Percentiles rank a stretch among this genome's conserved stretches.
Evolutionary conservation across 257 asterid species (phyloP).

Genomic region (Fraxinus quadrangulata): DNA sequence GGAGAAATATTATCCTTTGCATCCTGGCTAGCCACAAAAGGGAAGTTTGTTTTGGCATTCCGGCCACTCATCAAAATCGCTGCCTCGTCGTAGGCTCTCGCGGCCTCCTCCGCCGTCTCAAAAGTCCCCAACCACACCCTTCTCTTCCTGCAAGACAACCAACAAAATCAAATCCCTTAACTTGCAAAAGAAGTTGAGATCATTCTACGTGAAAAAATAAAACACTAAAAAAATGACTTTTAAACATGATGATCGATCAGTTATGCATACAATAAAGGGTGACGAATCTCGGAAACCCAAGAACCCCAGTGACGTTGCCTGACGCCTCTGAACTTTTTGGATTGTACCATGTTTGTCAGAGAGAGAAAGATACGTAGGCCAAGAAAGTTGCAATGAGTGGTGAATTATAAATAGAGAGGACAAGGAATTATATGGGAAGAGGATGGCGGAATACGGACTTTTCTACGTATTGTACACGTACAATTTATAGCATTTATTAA

Average conservation of each 20-base stretch:
- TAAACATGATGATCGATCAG: no score
- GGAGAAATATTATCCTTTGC: neutral
- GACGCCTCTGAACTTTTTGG: slow-evolving; percentile 69
- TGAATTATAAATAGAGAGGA: neutral
- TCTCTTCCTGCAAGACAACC: slow-evolving; percentile 39
- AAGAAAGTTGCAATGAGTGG: neutral
- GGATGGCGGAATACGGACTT: neutral
- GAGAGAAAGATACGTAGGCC: neutral
- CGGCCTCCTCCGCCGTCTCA: slow-evolving; percentile 64
- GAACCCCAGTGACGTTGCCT: slow-evolving; percentile 77
- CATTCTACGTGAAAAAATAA: no score
- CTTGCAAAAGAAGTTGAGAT: no score
- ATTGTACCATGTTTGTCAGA: slow-evolving; percentile 39
- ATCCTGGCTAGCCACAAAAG: slow-evolving; percentile 9
- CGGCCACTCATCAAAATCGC: slow-evolving; percentile 58
- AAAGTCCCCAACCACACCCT: slow-evolving; percentile 68
- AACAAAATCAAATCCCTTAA: neutral
- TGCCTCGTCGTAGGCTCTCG: slow-evolving; percentile 61
- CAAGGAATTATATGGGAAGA: neutral
- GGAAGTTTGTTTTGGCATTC: slow-evolving; percentile 62
- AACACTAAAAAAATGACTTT: no score
- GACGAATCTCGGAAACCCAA: slow-evolving; percentile 77
- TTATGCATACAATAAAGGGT: slow-evolving; percentile 46
- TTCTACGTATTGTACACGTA: neutral
- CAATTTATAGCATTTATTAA: neutral